Evolutionary conservation across 495 filamentous ascomycete species (phyloP), one percentile per base, ranked within the genome.

Genomic region (Penicillium canescens): DNA sequence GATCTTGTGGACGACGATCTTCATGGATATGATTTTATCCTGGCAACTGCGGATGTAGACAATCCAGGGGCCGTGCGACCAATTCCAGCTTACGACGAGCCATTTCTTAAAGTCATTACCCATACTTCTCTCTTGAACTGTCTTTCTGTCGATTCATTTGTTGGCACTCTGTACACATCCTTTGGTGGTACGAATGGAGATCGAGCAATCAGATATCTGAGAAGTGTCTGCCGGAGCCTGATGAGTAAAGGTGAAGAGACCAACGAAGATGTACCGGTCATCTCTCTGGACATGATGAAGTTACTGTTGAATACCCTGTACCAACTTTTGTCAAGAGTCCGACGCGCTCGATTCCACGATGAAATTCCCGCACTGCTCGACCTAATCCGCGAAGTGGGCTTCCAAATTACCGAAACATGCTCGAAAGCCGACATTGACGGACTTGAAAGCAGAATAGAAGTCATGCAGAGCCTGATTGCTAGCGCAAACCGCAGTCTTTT

Each of bases 111-210:
- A 48, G 55, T 57, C 20, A 57, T 57, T 33, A 57, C 55, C 34
- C 42, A 57, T 48, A 1, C 21, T 37, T 52, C 55, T 43, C 48
- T 57, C 37, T 24, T 57, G 38, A 24, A 48, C 10, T 57, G 49
- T 52, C 55, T 57, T 18, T 52, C 48, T 48, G n/a, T 57, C 16
- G 49, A 52, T 53, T 52, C 49, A 42, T 57, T 43, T 52, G 55
- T 57, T 53, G 42, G 55, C 26, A 57, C 48, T 39, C 18, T 57
- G 24, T 57, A 57, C 42, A 20, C 42, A 44, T 43, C 28, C 42
- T 57, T 57, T 26, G 31, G 55, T 33, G 43, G 55, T 1, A 37
- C 37, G 11, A 57, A 57, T 43, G 37, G 55, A 47, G 55, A 57
- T 57, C 49, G 49, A 52, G 55, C 49, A 52, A 57, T 57, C 36